These are phyloP conservation scores for Pythium rhizo-oryzae DNA, from an alignment of 352 stramenopile species.

Conservation along the genomic window DNA sequence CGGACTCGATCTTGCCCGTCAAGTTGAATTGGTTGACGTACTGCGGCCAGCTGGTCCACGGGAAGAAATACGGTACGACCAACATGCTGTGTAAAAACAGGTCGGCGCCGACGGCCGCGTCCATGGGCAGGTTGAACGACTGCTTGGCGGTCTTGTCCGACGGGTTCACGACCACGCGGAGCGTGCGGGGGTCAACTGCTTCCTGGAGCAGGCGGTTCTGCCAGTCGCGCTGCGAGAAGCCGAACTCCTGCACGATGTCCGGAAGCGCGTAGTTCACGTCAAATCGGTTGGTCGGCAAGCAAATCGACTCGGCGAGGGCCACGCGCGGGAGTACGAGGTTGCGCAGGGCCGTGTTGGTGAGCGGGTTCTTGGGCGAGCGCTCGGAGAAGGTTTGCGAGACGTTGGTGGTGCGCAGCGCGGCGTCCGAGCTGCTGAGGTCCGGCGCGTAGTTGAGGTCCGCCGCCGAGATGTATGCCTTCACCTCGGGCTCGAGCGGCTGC, in stretches of 20 bases:
- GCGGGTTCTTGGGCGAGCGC: not conserved
- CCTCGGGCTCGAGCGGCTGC: not conserved
- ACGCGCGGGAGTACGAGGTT: not conserved
- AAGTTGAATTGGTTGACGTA: not conserved
- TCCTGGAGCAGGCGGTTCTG: not conserved
- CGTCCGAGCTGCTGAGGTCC: not conserved
- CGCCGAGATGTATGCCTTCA: not conserved
- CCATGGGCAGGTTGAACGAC: conserved; percentile 12
- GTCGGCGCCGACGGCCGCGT: conserved; percentile 14
- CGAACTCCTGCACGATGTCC: not conserved
- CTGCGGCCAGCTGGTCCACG: not conserved
- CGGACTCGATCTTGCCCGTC: not conserved
- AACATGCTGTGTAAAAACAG: conserved; percentile 10
- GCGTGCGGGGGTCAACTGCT: not conserved
- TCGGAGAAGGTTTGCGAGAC: conserved; percentile 4
- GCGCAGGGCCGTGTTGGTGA: not conserved
- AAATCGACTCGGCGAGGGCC: not conserved
- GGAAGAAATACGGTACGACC: not conserved
- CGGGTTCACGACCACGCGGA: conserved; percentile 14
- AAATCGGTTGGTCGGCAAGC: not conserved
- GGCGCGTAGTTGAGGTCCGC: not conserved
- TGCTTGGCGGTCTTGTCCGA: not conserved
- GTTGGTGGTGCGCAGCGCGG: not conserved
- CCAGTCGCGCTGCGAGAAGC: conserved; percentile 13
- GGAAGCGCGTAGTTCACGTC: not conserved